Base-by-base conservation (phyloP, 495 filamentous ascomycete genomes). In the Apodospora peruviana region DNA sequence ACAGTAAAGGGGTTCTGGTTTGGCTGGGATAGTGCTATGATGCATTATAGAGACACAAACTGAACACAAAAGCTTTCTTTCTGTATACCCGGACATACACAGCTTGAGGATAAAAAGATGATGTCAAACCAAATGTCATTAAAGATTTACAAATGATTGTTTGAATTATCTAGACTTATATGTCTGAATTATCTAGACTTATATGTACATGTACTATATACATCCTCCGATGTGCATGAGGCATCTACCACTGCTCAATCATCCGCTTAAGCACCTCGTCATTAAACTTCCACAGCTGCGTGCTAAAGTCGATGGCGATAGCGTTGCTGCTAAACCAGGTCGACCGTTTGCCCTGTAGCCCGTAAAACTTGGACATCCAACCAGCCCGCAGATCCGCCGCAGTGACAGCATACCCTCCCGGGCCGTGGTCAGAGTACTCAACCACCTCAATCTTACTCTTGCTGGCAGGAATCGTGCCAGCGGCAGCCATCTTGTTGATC, bases 291-390 rank as follows among this genome's bases (percentile, higher is more conserved):
- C 71, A 73, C 18, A 74, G 39, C 22, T 61, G 45, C 1, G 63
- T 55, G 43, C 68, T 62, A 47, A 71, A 70, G 40, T 75, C 67
- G 17, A 18, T 51, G 42, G 22, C 53, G 5, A 37, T 68, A 1
- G 61, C 62, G 5, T 74, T 75, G 3, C 79, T 78, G 0, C 77
- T 81, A 48, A 72, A 83, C 47, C 57, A 83, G 12, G 76, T 81
- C 14, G 65, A 61, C 37, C 69, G 47, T n/a, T 67, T 50, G 1
- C 79, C 79, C 58, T 84, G 78, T 47, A 84, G 53, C 9, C 45
- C 69, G 50, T 76, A 68, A 45, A 79, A 48, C 16, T 69, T 47
- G 43, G 65, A 50, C 38, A 81, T 79, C 44, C 79, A 83, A 0
- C 79, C 77, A 1, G 14, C 29, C 12, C 35, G 32, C 5, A 63